phyloP scores from a whole-genome alignment of 2,329 filamentous ascomycete genomes.

The Trichoderma sp. region DNA sequence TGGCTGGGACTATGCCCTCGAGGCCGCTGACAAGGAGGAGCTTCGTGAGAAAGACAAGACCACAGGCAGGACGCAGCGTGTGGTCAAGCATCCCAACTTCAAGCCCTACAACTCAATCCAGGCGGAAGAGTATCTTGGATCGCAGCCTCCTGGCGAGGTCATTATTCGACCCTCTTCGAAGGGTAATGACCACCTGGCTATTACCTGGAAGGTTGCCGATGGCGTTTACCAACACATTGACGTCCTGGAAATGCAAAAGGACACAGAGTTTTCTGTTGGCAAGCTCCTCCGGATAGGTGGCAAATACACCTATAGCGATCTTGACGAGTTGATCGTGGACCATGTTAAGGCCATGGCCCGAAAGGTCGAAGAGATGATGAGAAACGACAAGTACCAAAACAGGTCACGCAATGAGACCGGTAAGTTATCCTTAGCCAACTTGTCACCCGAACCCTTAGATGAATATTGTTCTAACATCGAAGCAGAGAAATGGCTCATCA shows the following conservation, averaged over 20 bases:
- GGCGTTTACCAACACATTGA: constrained; percentile 98
- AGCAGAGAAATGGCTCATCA: constrained; percentile 90
- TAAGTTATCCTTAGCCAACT: constrained; percentile 52
- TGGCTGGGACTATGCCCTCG: constrained; percentile 85
- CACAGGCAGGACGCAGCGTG: constrained; percentile 83
- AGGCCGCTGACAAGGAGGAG: constrained; percentile 78
- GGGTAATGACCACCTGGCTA: constrained; percentile 89
- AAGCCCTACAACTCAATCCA: constrained; percentile 88
- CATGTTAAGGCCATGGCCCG: constrained; percentile 97
- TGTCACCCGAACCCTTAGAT: neutral
- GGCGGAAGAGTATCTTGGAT: constrained; percentile 90
- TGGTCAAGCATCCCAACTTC: constrained; percentile 98
- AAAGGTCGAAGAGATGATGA: constrained; percentile 96
- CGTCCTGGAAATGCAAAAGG: constrained; percentile 93
- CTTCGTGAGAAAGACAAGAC: constrained; percentile 83
- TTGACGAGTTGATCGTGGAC: constrained; percentile 95
- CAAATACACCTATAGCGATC: constrained; percentile 90
- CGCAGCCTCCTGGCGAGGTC: constrained; percentile 81
- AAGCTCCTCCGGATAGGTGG: constrained; percentile 81
- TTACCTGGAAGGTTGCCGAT: constrained; percentile 98
- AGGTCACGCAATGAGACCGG: constrained; percentile 79
- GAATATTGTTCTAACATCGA: constrained; percentile 25
- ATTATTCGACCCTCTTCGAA: constrained; percentile 96
- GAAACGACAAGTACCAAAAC: constrained; percentile 89
- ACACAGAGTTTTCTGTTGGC: constrained; percentile 93